These are phyloP conservation scores for Proliferodiscus dingleyae DNA, from an alignment of 2,329 filamentous ascomycete species.

Conservation along the genomic window DNA sequence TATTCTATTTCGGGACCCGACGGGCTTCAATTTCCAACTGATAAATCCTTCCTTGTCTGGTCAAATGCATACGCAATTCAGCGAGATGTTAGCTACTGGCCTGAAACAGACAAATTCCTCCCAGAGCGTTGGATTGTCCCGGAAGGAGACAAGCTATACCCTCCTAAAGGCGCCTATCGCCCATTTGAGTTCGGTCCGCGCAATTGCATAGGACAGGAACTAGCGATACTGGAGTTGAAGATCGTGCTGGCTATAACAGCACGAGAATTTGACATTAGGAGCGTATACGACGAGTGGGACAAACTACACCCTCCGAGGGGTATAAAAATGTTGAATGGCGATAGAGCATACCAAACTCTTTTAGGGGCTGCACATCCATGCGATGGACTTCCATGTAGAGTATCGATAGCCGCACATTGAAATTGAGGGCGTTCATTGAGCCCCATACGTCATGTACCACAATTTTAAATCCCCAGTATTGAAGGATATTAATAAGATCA, in stretches of 20 bases:
- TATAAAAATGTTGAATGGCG: neutral
- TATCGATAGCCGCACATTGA: neutral
- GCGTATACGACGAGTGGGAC: constrained; percentile 27
- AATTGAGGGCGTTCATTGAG: too few relatives aligned
- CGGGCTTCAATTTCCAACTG: constrained; percentile 1
- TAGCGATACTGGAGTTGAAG: constrained; percentile 46
- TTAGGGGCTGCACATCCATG: neutral
- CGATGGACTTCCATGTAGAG: neutral
- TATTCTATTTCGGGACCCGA: neutral
- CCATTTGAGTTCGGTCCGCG: constrained; percentile 49
- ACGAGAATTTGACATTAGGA: constrained; percentile 43
- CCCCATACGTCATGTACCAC: too few relatives aligned
- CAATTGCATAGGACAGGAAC: constrained; percentile 51
- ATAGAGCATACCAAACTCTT: constrained; percentile 18
- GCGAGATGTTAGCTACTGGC: constrained; percentile 37
- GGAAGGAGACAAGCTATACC: constrained; percentile 28
- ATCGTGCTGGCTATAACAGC: constrained; percentile 42
- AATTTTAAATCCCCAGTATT: too few relatives aligned
- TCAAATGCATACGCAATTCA: constrained; percentile 23
- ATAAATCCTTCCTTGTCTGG: constrained; percentile 6
- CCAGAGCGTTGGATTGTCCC: constrained; percentile 40
- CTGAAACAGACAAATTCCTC: constrained; percentile 38
- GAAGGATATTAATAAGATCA: too few relatives aligned
- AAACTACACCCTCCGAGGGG: neutral
- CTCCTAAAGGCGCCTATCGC: constrained; percentile 41